phyloP scores from a whole-genome alignment of 176 grass and related monocot genomes.

The Eremochloa ophiuroides region DNA sequence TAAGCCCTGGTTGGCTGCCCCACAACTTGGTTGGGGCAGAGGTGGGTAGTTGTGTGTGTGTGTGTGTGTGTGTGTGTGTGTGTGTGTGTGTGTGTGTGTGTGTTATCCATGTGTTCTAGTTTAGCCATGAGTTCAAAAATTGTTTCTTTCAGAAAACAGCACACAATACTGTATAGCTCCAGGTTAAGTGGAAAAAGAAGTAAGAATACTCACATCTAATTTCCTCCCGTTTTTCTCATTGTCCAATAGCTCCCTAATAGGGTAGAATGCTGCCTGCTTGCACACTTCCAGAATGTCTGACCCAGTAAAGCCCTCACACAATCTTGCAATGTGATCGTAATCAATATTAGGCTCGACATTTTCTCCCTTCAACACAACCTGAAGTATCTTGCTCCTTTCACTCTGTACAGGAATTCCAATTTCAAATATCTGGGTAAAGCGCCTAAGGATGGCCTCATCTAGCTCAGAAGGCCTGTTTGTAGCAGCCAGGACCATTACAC shows the following conservation, averaged over 20 bases:
- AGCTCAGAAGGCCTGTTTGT: constrained; percentile 93
- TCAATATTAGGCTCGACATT: constrained; percentile 59
- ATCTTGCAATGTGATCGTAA: constrained; percentile 69
- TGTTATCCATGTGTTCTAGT: neutral
- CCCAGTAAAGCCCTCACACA: constrained; percentile 91
- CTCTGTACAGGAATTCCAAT: constrained; percentile 69
- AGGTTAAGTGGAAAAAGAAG: neutral
- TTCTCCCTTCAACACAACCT: constrained; percentile 89
- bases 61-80: too few species aligned
- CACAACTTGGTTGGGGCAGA: neutral
- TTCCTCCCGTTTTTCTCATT: constrained; percentile 70
- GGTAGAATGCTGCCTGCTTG: constrained; percentile 93
- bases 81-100: too few species aligned
- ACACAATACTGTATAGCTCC: neutral
- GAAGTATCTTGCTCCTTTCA: constrained; percentile 94
- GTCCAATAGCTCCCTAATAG: constrained; percentile 80
- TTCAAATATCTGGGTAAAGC: constrained; percentile 95
- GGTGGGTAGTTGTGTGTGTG: too few species aligned
- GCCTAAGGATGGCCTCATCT: constrained; percentile 90
- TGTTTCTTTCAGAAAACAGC: neutral
- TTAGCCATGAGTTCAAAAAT: neutral
- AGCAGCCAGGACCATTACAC: constrained; percentile 98
- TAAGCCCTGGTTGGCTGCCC: neutral
- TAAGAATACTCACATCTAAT: constrained; percentile 47
- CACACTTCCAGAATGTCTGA: constrained; percentile 91